These are phyloP conservation scores for Blastocystis hominis DNA, from an alignment of 352 stramenopile species.

Conservation along the genomic window DNA sequence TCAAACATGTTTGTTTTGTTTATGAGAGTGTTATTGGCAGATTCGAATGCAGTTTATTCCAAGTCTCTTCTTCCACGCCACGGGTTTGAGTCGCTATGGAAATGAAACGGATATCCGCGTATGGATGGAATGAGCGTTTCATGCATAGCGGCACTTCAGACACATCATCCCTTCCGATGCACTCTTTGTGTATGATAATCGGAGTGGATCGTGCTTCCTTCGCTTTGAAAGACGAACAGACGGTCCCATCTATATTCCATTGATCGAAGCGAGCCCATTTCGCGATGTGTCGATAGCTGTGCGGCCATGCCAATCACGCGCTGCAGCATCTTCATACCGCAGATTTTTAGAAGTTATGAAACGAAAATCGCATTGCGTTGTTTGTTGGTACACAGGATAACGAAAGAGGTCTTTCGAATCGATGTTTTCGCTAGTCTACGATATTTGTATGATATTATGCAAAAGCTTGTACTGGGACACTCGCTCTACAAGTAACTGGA, in stretches of 20 bases:
- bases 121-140: background rate
- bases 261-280: background rate
- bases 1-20: background rate
- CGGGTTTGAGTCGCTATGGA: background rate
- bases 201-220: background rate
- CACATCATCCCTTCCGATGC: background rate
- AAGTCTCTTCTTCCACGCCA: background rate
- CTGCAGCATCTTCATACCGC: background rate
- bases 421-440: no score
- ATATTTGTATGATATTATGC: no score
- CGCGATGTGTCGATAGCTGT: background rate
- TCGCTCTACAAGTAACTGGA: no score
- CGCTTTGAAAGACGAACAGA: background rate
- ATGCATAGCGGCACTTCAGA: background rate
- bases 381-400: no score
- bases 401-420: no score
- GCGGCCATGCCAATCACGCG: background rate
- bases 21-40: background rate
- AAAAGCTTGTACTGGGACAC: no score
- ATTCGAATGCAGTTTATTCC: background rate
- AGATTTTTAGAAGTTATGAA: background rate
- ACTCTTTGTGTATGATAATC: background rate
- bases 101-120: background rate
- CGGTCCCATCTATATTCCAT: background rate
- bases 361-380: background rate